Conservation (phyloP, 305 asterid species). For the Rubia tinctorum region DNA sequence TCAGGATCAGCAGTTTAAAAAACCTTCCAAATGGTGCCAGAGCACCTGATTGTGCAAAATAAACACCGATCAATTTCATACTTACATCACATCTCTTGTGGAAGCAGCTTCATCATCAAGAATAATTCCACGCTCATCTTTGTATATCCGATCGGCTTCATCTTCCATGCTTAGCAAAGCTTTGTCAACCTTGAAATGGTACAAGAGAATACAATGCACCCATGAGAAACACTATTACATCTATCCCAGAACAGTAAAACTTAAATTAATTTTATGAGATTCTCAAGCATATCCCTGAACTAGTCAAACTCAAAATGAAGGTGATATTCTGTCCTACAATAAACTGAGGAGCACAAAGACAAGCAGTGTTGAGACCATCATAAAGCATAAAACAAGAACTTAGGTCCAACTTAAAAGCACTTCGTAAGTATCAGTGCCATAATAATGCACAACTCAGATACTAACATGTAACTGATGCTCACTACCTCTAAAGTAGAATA, state of each 20-base stretch:
- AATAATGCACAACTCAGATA: neutral
- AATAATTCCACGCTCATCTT: conserved; percentile 76
- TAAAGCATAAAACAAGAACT: neutral
- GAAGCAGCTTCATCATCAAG: conserved; percentile 95
- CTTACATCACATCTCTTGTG: conserved; percentile 96
- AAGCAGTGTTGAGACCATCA: conserved; percentile 2
- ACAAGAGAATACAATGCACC: conserved; percentile 7
- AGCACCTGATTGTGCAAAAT: neutral
- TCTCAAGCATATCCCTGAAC: neutral
- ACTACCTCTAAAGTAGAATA: neutral
- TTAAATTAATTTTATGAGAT: neutral
- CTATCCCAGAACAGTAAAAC: neutral
- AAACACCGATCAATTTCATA: neutral
- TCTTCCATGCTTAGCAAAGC: conserved; percentile 89
- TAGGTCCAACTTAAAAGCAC: neutral
- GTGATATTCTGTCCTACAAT: neutral
- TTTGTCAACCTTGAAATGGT: conserved; percentile 67
- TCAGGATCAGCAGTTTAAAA: neutral
- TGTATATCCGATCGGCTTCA: conserved; percentile 80
- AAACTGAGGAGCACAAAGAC: neutral
- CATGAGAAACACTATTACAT: neutral
- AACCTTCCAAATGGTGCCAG: neutral
- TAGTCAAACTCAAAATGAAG: neutral
- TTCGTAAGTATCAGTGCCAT: neutral
- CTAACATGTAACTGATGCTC: neutral